Conservation (phyloP, 805 yeast species). For the baker's yeast (Saccharomyces cerevisiae) region DNA sequence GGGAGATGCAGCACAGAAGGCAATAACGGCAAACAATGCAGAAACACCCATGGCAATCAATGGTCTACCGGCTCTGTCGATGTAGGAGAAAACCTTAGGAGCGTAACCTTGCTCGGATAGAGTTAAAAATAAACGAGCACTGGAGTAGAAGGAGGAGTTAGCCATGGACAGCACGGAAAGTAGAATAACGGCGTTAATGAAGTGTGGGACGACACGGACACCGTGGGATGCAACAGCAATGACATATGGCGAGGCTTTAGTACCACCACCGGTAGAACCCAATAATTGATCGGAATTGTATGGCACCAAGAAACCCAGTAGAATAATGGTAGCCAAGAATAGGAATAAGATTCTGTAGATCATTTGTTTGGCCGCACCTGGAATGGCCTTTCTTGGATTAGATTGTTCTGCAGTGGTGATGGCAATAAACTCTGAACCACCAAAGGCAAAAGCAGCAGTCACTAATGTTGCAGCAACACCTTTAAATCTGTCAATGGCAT, state of each 20-base stretch:
- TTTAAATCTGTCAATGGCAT: conserved; percentile 40
- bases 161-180: conserved; percentile 69
- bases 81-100: conserved; percentile 45
- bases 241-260: conserved; percentile 62
- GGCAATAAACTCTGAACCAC: conserved; percentile 54
- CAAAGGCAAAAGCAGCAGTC: conserved; percentile 52
- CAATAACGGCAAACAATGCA: conserved; percentile 48
- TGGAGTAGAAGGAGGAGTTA: conserved; percentile 64
- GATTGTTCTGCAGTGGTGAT: conserved; percentile 51
- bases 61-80: conserved; percentile 59
- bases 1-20: conserved; percentile 57
- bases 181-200: conserved; percentile 65
- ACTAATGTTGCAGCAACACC: conserved; percentile 48
- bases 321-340: conserved; percentile 39
- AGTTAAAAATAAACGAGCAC: conserved; percentile 63
- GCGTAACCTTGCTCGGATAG: conserved; percentile 67
- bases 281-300: conserved; percentile 36
- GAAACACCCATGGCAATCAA: conserved; percentile 45
- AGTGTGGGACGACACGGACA: conserved; percentile 57
- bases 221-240: conserved; percentile 54
- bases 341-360: conserved; percentile 47
- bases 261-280: conserved; percentile 37
- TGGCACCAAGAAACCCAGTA: conserved; percentile 49
- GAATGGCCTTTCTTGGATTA: conserved; percentile 48
- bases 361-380: conserved; percentile 48